These are phyloP conservation scores for Flaveria robusta DNA, from an alignment of 129 eudicot species.

Conservation along the genomic window DNA sequence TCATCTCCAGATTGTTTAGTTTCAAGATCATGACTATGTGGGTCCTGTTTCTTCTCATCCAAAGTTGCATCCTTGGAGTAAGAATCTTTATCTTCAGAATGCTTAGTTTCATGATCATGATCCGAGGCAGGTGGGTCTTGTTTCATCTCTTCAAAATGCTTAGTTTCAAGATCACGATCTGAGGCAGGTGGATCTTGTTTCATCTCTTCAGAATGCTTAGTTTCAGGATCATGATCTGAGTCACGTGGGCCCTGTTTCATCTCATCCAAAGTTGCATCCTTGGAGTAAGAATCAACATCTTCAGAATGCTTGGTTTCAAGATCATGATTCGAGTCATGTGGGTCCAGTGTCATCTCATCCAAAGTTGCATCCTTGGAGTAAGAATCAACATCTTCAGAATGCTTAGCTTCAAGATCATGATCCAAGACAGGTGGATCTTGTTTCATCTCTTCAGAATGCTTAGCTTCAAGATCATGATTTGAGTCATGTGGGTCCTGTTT, in stretches of 20 bases:
- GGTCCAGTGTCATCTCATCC: slow-evolving; percentile 21
- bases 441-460: slow-evolving; percentile 7
- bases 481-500: slow-evolving; percentile 15
- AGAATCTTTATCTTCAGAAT: slow-evolving; percentile 20
- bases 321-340: slow-evolving; percentile 17
- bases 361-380: slow-evolving; percentile 20
- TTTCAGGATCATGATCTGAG: slow-evolving; percentile 27
- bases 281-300: slow-evolving; percentile 10
- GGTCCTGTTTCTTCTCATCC: slow-evolving; percentile 23
- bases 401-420: slow-evolving; percentile 31
- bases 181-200: slow-evolving; percentile 25
- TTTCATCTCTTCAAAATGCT: background rate
- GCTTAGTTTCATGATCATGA: too few species aligned
- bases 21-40: background rate
- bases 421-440: slow-evolving; percentile 25
- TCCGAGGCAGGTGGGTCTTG: background rate
- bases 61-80: slow-evolving; percentile 19
- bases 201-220: slow-evolving; percentile 6
- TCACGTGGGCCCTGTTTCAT: background rate
- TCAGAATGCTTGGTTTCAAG: slow-evolving; percentile 25
- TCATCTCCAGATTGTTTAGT: slow-evolving; percentile 1
- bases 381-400: slow-evolving; percentile 25
- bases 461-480: slow-evolving; percentile 28
- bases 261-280: slow-evolving; percentile 13
- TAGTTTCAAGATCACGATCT: slow-evolving; percentile 30